Evolutionary conservation across 2,329 filamentous ascomycete genomes (phyloP), one percentile per base, ranked within the genome.

Genomic region (Aspergillus pseudoviridinutans): DNA sequence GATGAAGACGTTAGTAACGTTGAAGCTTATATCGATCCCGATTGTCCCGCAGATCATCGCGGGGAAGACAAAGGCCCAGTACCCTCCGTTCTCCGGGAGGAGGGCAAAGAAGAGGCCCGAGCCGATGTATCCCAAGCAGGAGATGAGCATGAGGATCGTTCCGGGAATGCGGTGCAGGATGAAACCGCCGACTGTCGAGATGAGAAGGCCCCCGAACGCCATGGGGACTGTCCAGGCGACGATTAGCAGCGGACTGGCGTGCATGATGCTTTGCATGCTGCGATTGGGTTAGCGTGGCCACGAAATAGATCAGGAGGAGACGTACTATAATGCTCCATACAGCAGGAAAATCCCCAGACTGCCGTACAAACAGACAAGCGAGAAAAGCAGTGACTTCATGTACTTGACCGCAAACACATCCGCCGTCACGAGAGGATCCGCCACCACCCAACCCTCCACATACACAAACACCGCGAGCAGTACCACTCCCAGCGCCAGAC

Each of bases 51-150:
- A 84, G 3, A 82, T 74, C 77, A 80, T 81, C 1, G 74, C 58
- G 44, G 89, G 87, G 66, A 92, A 91, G 24, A 90, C 80, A 66
- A 83, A 92, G 0, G 86, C 83, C 90, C 89, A 93, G 78, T 89
- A 88, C 49, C 77, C 81, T 0, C 78, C 80, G 2, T 78, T 74
- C 1, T 75, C 68, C 0, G 87, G 87, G 20, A 87, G 80, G 10
- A 89, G 66, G 7, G 87, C 87, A 61, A 90, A 88, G 1, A 91
- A 77, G 0, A 90, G 71, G 0, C 79, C 80, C 1, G 81, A 79
- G 4, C 84, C 69, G 3, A 90, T 68, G 64, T 82, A 87, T 1
- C 85, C 86, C 0, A 82, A 61, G 2, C 81, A 80, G 1, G 87
- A 87, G 35, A 90, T 78, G 52, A 86, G 68, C 60, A 90, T 79